Percentiles rank a stretch among this genome's conserved stretches.
These are phyloP conservation scores for Ashbya aceris DNA, from an alignment of 1,139 yeast genomes.

Conservation along the genomic window DNA sequence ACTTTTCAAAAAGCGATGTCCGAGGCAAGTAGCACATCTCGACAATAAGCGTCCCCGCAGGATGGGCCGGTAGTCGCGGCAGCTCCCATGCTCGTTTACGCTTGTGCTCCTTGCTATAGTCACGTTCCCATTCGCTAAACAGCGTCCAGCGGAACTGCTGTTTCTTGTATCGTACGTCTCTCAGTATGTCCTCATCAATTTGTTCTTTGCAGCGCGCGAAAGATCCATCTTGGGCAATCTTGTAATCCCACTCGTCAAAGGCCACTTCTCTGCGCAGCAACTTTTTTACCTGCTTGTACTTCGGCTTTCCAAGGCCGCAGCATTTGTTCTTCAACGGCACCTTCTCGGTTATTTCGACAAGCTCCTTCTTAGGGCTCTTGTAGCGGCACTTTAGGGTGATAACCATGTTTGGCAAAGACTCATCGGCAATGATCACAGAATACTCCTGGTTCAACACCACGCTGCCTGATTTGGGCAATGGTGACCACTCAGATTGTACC, in stretches of 20 bases:
- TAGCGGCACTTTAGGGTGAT: conserved; percentile 66
- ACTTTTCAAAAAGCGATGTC: conserved; percentile 43
- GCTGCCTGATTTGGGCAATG: conserved; percentile 33
- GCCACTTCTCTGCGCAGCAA: conserved; percentile 42
- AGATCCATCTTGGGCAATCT: conserved; percentile 78
- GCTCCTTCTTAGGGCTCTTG: conserved; percentile 39
- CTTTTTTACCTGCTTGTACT: conserved; percentile 35
- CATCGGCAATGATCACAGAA: conserved; percentile 52
- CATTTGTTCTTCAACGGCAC: conserved; percentile 31
- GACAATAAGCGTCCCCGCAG: conserved; percentile 58
- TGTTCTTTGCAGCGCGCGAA: conserved; percentile 69
- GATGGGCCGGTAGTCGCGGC: conserved; percentile 42
- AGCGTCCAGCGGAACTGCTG: conserved; percentile 48
- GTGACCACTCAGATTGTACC: conserved; percentile 60
- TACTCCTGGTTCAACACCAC: conserved; percentile 67
- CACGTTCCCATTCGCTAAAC: conserved; percentile 74
- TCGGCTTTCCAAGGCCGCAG: conserved; percentile 31
- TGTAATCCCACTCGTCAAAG: conserved; percentile 46
- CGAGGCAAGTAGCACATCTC: conserved; percentile 67
- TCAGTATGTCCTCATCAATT: conserved; percentile 37
- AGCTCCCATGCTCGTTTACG: conserved; percentile 9
- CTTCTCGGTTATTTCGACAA: conserved; percentile 51
- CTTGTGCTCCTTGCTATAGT: conserved; percentile 23
- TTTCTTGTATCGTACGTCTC: conserved; percentile 9
- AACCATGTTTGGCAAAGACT: conserved; percentile 35